phyloP scores from a whole-genome alignment of 1,139 yeast genomes.

The Magnusiomyces fungicola region DNA sequence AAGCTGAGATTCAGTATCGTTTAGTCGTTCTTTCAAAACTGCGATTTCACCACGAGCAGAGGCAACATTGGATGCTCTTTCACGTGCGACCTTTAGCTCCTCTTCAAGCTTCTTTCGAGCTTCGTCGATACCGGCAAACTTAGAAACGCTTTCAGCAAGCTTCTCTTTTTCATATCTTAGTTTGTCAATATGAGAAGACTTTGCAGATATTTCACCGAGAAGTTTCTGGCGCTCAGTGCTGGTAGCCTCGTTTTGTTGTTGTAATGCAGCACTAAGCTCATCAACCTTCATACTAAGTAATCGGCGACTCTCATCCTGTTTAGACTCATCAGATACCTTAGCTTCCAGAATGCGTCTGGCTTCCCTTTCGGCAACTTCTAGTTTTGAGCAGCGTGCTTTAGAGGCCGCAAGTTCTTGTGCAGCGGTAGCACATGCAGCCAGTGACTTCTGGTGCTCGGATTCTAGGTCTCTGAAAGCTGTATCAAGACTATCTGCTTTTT shows the following conservation, averaged over 20 bases:
- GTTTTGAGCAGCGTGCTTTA: slow-evolving; percentile 23
- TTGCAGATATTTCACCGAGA: slow-evolving; percentile 24
- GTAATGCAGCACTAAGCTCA: slow-evolving; percentile 21
- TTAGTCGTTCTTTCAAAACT: slow-evolving; percentile 36
- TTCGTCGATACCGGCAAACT: slow-evolving; percentile 17
- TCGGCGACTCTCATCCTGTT: slow-evolving; percentile 22
- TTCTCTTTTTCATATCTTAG: slow-evolving; percentile 20
- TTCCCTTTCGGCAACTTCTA: slow-evolving; percentile 27
- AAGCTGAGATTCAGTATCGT: slow-evolving; percentile 25
- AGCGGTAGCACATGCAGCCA: slow-evolving; percentile 18
- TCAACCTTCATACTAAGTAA: slow-evolving; percentile 22
- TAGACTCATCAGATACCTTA: slow-evolving; percentile 23
- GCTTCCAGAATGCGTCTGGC: slow-evolving; percentile 27
- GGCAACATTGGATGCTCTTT: slow-evolving; percentile 19
- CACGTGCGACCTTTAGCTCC: slow-evolving; percentile 22
- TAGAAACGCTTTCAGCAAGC: slow-evolving; percentile 16
- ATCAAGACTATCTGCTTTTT: slow-evolving; percentile 15
- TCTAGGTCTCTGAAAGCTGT: slow-evolving; percentile 13
- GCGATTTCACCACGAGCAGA: slow-evolving; percentile 24
- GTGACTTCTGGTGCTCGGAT: slow-evolving; percentile 18
- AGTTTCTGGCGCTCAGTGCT: slow-evolving; percentile 21
- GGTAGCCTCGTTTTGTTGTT: slow-evolving; percentile 25
- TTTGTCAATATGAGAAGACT: slow-evolving; percentile 21
- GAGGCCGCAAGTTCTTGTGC: slow-evolving; percentile 25
- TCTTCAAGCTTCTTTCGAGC: slow-evolving; percentile 20